These are phyloP conservation scores for Raphanus sativus DNA, from an alignment of 345 rosid species.

Conservation along the genomic window DNA sequence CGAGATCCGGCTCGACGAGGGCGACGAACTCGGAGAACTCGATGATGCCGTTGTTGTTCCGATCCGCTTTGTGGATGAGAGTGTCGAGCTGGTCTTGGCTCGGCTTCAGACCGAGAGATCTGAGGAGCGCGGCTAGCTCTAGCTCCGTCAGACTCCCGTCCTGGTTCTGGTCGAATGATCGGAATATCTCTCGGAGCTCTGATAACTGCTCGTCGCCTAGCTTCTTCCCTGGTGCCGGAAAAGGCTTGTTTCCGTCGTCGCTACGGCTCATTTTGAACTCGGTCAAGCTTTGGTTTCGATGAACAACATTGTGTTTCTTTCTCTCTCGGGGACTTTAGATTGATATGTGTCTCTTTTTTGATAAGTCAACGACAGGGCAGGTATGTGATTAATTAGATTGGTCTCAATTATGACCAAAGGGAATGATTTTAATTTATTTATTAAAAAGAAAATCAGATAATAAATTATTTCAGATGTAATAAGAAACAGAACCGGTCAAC, in stretches of 20 bases:
- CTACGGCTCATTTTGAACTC: slow-evolving; percentile 43
- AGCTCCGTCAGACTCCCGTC: slow-evolving; percentile 94
- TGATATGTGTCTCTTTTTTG: slow-evolving; percentile 18
- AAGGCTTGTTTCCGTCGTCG: slow-evolving; percentile 40
- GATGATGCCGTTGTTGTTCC: slow-evolving; percentile 77
- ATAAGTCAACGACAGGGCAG: slow-evolving; percentile 41
- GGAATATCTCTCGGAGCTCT: slow-evolving; percentile 79
- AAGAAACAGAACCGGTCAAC: slow-evolving; percentile 14
- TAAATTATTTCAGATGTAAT: slow-evolving; percentile 12
- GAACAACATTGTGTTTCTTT: background rate
- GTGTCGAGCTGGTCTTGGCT: slow-evolving; percentile 79
- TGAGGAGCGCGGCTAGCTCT: slow-evolving; percentile 78
- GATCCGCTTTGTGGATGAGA: slow-evolving; percentile 71
- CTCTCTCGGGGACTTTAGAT: background rate
- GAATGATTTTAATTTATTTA: background rate
- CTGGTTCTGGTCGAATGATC: slow-evolving; percentile 79
- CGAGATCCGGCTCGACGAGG: slow-evolving; percentile 76
- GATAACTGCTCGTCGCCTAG: slow-evolving; percentile 76
- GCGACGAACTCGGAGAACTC: slow-evolving; percentile 89
- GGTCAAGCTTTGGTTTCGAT: slow-evolving; percentile 14
- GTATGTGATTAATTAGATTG: background rate
- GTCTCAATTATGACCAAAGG: background rate
- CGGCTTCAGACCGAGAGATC: slow-evolving; percentile 78
- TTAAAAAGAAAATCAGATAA: background rate
- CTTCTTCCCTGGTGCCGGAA: slow-evolving; percentile 40